Conservation (phyloP, 192 early-diverging fungal genomes). For the Gonapodya sp. region DNA sequence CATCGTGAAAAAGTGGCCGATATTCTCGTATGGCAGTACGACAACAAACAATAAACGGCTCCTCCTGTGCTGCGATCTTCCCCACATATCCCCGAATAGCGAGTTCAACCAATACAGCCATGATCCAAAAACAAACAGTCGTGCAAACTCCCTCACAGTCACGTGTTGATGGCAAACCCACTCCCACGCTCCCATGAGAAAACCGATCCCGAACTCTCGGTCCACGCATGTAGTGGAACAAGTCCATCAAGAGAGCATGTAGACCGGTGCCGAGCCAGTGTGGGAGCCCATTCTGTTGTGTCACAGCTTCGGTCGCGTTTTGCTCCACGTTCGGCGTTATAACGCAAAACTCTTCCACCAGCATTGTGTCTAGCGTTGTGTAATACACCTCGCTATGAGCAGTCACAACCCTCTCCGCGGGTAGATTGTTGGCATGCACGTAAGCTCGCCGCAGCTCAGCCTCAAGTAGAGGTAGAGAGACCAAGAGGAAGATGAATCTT, state of each 20-base stretch:
- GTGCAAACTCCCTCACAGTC: background rate
- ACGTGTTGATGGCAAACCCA: background rate
- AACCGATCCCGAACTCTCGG: background rate
- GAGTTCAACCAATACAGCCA: background rate
- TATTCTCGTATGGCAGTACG: background rate
- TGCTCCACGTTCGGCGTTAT: no score
- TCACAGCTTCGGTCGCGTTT: background rate
- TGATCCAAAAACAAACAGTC: background rate
- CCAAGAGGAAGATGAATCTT: background rate
- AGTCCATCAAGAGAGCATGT: background rate
- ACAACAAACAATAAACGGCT: background rate
- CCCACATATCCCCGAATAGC: background rate
- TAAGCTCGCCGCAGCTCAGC: background rate
- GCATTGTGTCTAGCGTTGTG: background rate
- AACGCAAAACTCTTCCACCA: background rate
- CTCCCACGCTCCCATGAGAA: background rate
- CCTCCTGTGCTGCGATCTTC: background rate
- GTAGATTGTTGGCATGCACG: background rate
- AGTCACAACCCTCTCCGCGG: background rate
- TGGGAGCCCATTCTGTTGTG: background rate
- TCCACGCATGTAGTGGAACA: background rate
- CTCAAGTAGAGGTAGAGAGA: background rate
- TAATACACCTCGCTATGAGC: background rate
- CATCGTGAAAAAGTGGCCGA: background rate
- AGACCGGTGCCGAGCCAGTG: background rate